These are phyloP conservation scores for Suillus sp. DNA, from an alignment of 768 basidiomycete genomes.

Conservation along the genomic window DNA sequence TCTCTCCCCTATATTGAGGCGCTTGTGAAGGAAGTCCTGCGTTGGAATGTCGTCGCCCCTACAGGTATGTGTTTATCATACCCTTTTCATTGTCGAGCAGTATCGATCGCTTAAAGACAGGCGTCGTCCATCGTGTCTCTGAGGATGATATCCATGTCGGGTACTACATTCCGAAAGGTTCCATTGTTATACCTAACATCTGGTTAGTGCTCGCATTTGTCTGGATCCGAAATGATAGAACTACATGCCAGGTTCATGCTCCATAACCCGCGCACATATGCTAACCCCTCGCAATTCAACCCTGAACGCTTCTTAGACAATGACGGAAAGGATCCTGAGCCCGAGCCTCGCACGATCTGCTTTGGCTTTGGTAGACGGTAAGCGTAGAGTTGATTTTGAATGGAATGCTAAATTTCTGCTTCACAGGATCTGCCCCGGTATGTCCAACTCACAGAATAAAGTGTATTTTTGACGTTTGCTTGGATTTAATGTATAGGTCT, in stretches of 20 bases:
- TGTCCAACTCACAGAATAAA: conserved; percentile 14
- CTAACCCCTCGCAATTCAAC: conserved; percentile 55
- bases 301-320: conserved; percentile 59
- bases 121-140: conserved; percentile 49
- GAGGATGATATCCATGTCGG: conserved; percentile 65
- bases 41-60: conserved; percentile 45
- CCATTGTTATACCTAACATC: conserved; percentile 28
- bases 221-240: conserved; percentile 5
- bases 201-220: conserved; percentile 22
- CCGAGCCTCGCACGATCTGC: conserved; percentile 60
- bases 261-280: conserved; percentile 42
- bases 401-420: conserved; percentile 11
- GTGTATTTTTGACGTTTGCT: conserved; percentile 18
- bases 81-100: conserved; percentile 41
- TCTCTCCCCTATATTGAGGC: conserved; percentile 63
- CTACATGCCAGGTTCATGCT: conserved; percentile 31
- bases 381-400: conserved; percentile 19
- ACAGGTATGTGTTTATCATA: conserved; percentile 45
- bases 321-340: conserved; percentile 42
- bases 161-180: conserved; percentile 57
- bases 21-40: conserved; percentile 56
- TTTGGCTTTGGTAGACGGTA: conserved; percentile 73
- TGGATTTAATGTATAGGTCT: conserved; percentile 37
- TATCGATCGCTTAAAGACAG: conserved; percentile 11
- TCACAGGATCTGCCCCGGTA: conserved; percentile 34